phyloP scores from a whole-genome alignment of 2,329 filamentous ascomycete species.

The Fusarium acutatum region DNA sequence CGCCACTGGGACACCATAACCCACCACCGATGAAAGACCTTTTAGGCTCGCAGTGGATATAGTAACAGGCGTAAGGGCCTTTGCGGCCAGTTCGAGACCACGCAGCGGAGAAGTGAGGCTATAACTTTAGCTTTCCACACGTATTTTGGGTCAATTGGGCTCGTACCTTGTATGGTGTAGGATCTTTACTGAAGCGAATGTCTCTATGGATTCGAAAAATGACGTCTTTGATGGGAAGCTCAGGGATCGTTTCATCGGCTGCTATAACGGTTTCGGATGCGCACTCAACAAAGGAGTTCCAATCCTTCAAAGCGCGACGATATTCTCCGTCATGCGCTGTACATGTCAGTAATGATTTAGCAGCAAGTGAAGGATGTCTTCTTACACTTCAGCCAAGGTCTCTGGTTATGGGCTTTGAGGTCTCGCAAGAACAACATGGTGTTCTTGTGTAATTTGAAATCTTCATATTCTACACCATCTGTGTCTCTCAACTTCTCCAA shows the following conservation, averaged over 20 bases:
- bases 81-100: conserved; percentile 90
- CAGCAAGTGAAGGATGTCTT: not conserved
- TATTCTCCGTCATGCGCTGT: conserved; percentile 83
- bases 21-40: conserved; percentile 81
- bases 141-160: not conserved
- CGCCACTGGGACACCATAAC: conserved; percentile 79
- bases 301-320: conserved; percentile 80
- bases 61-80: conserved; percentile 88
- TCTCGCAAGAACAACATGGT: conserved; percentile 66
- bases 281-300: conserved; percentile 78
- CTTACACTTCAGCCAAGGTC: conserved; percentile 66
- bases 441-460: conserved; percentile 64
- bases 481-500: conserved; percentile 48
- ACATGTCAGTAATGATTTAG: conserved; percentile 4
- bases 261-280: conserved; percentile 76
- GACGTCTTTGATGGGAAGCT: conserved; percentile 85
- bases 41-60: conserved; percentile 80
- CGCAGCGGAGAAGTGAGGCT: conserved; percentile 84
- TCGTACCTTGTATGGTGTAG: conserved; percentile 84
- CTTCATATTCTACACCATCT: conserved; percentile 56
- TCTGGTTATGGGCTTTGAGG: conserved; percentile 66
- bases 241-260: conserved; percentile 83
- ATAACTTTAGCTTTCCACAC: not conserved
- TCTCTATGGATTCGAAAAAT: conserved; percentile 90
- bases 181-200: conserved; percentile 83